Conservation (phyloP, 2,329 filamentous ascomycete genomes). For the Pseudocercospora eumusae region DNA sequence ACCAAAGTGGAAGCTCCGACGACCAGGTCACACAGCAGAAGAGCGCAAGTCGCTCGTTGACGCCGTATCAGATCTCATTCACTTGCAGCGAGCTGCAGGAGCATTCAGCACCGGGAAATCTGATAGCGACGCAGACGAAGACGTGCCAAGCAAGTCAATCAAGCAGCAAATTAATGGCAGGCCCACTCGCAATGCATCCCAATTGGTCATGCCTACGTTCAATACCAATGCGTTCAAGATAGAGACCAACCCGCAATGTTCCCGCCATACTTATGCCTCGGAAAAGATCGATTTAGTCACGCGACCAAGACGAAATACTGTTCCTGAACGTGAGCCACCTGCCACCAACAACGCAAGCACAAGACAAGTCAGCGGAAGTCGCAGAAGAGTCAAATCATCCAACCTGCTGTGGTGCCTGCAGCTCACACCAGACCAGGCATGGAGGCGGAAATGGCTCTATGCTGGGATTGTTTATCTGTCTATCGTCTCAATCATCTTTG, state of each 20-base stretch:
- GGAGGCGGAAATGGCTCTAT: conserved; percentile 77
- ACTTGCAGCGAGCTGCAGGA: conserved; percentile 36
- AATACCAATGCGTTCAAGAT: conserved; percentile 23
- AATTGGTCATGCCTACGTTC: conserved; percentile 24
- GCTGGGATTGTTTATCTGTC: conserved; percentile 74
- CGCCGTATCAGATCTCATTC: conserved; percentile 42
- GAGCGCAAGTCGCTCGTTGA: conserved; percentile 49
- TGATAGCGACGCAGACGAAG: conserved; percentile 54
- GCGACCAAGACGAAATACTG: conserved; percentile 31
- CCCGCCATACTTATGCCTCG: conserved; percentile 9
- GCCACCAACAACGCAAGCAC: conserved; percentile 8
- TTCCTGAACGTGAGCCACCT: conserved; percentile 26
- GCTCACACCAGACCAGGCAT: conserved; percentile 76
- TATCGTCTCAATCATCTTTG: conserved; percentile 66
- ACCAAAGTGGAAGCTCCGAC: conserved; percentile 84
- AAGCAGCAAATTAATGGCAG: conserved; percentile 27
- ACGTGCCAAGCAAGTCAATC: conserved; percentile 36
- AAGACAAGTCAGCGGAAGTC: conserved; percentile 13
- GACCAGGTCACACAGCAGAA: conserved; percentile 50
- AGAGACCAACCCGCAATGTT: conserved; percentile 31
- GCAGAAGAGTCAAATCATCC: conserved; percentile 59
- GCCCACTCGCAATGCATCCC: conserved; percentile 28
- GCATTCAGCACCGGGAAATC: conserved; percentile 31
- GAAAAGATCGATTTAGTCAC: conserved; percentile 15
- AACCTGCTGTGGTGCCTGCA: conserved; percentile 73